phyloP scores from a whole-genome alignment of 75 land plant species.

The Selaginella moellendorffii region DNA sequence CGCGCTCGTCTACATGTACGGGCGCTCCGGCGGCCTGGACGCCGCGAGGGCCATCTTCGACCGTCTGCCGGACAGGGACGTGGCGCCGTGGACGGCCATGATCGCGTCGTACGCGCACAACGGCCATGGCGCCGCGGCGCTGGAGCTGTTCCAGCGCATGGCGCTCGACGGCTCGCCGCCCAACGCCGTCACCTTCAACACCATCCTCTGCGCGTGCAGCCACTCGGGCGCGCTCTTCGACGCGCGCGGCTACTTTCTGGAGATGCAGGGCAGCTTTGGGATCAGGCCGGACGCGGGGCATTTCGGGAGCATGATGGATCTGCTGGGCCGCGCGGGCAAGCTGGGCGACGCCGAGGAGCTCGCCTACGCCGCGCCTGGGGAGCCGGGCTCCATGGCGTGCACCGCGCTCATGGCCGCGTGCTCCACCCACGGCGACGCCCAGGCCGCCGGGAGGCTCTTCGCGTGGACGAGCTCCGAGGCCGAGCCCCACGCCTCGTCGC shows the following conservation, averaged over 20 bases:
- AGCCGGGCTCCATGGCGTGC: not conserved
- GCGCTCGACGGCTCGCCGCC: not conserved
- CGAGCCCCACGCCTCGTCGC: not conserved
- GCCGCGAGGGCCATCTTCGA: not conserved
- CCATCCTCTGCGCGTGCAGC: conserved; percentile 5
- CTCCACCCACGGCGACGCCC: not conserved
- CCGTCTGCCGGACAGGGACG: not conserved
- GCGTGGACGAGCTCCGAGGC: not conserved
- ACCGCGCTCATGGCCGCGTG: not conserved
- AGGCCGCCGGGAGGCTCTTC: not conserved
- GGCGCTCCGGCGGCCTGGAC: not conserved
- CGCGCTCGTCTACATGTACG: not conserved
- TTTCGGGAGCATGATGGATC: not conserved
- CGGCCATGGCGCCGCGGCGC: not conserved
- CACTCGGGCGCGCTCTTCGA: not conserved
- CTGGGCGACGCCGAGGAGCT: not conserved
- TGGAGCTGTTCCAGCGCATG: not conserved
- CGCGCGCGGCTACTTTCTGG: not conserved
- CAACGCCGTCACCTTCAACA: conserved; percentile 2
- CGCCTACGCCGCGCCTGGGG: not conserved
- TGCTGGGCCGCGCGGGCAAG: not conserved
- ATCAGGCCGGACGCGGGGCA: not conserved
- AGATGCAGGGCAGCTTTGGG: not conserved
- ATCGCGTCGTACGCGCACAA: conserved; percentile 4
- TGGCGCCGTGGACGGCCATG: conserved; percentile 6